These are phyloP conservation scores for Globisporangium nagaii DNA, from an alignment of 352 stramenopile genomes.

Conservation along the genomic window DNA sequence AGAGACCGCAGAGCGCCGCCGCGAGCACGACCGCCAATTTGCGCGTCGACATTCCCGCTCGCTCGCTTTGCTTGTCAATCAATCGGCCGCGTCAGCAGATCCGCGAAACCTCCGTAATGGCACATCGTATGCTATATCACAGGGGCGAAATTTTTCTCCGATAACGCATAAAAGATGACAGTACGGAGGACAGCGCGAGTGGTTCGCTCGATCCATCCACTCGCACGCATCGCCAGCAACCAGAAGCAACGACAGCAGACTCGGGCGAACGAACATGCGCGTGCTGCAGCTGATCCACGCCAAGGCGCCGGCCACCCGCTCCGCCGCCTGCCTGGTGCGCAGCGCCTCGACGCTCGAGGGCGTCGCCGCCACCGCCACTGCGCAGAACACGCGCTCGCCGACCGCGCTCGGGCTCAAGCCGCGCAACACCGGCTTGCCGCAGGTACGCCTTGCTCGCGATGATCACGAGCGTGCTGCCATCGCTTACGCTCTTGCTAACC, in stretches of 20 bases:
- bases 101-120: too few relatives aligned
- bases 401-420: slow-evolving; percentile 64
- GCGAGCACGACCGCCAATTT: slow-evolving; percentile 9
- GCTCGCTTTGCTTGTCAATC: slow-evolving; percentile 7
- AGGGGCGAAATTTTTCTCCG: too few relatives aligned
- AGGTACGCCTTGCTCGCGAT: slow-evolving; percentile 38
- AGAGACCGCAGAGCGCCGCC: neutral
- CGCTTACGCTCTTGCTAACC: neutral
- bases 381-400: slow-evolving; percentile 34
- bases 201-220: slow-evolving; percentile 5
- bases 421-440: slow-evolving; percentile 36
- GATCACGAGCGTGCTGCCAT: too few relatives aligned
- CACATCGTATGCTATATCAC: neutral
- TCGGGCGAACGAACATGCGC: slow-evolving; percentile 25
- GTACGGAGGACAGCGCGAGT: too few relatives aligned
- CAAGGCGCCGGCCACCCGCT: slow-evolving; percentile 22
- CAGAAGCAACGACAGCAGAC: slow-evolving; percentile 1
- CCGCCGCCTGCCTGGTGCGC: slow-evolving; percentile 36
- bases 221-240: too few relatives aligned
- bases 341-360: slow-evolving; percentile 34
- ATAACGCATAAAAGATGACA: neutral
- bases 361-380: neutral
- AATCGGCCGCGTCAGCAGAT: neutral
- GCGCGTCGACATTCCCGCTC: slow-evolving; percentile 1
- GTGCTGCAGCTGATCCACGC: slow-evolving; percentile 27